Percentiles rank a stretch among this genome's conserved stretches.
Conservation (phyloP, 2,329 filamentous ascomycete genomes). For the Albifimbria verrucaria region DNA sequence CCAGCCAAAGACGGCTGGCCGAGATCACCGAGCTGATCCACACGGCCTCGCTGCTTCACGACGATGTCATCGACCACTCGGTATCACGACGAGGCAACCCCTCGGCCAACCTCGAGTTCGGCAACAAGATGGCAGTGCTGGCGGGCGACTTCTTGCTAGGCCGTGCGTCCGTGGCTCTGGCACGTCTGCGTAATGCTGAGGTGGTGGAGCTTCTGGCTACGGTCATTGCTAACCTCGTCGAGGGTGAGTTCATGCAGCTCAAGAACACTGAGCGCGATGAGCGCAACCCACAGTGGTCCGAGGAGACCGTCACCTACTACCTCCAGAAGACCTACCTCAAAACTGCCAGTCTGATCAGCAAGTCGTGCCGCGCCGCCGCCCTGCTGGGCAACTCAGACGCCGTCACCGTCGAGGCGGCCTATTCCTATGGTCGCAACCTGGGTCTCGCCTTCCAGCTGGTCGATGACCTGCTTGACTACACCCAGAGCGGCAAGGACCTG, state of each 20-base stretch:
- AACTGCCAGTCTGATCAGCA: constrained; percentile 91
- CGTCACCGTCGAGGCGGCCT: constrained; percentile 84
- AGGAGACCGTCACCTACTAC: constrained; percentile 89
- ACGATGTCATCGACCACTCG: constrained; percentile 97
- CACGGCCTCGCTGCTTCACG: constrained; percentile 91
- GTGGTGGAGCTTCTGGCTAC: constrained; percentile 93
- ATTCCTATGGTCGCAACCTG: constrained; percentile 88
- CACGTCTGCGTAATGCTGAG: constrained; percentile 85
- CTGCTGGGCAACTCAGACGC: constrained; percentile 75
- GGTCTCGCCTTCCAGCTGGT: constrained; percentile 96
- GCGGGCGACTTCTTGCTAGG: constrained; percentile 96
- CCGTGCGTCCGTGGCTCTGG: constrained; percentile 87
- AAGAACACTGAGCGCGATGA: constrained; percentile 94
- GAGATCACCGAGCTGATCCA: constrained; percentile 98
- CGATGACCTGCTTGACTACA: constrained; percentile 97
- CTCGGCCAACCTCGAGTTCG: constrained; percentile 91
- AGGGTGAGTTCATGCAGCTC: constrained; percentile 99
- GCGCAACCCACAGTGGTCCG: constrained; percentile 76
- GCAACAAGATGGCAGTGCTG: constrained; percentile 98
- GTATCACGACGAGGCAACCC: constrained; percentile 77
- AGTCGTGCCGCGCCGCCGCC: constrained; percentile 88
- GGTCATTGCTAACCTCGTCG: constrained; percentile 94
- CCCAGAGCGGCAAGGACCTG: constrained; percentile 75
- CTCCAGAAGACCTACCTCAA: constrained; percentile 98
- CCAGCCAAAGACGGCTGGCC: constrained; percentile 86